Base-by-base conservation (phyloP, 495 filamentous ascomycete genomes). In the Viridothelium virens region DNA sequence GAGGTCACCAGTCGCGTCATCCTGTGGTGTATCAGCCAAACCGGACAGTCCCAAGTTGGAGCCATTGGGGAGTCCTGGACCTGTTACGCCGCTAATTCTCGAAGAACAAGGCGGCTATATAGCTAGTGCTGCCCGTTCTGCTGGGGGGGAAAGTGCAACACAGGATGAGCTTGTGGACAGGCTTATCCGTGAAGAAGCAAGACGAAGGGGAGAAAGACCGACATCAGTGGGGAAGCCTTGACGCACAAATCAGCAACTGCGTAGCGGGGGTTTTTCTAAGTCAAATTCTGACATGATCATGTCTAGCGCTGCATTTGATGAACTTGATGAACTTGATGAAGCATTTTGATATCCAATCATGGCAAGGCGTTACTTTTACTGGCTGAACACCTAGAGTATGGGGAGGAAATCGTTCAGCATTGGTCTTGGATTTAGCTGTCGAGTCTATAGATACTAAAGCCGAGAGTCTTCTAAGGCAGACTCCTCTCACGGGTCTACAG, bases 141-240 rank as follows among this genome's bases (percentile, higher is more conserved):
- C 64, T 2, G 50, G 68, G 7, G 9, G 46, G 36, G 36, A 65
- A 16, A 39, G 31, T n/a, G 46, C 46, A 41, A 38, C 66, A 33
- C 62, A 66, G 41, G 53, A 62, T 6, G 69, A 68, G 65, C 63
- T 69, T 18, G 69, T 77, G 62, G 75, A 77, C 66, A 73, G 70
- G 64, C 66, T 77, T 53, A 76, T 77, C 63, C 67, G 68, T 9
- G 70, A 76, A 37, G 75, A 77, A 62, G 71, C 72, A 18, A 61
- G 38, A 50, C 67, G 69, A 69, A 77, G 65, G 79, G 81, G 67
- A 61, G 72, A 66, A 66, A 72, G 33, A 74, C 81, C 65, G 87
- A 88, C 69, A 83, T 87, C 10, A 75, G 44, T 46, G 18, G 53
- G 53, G 7, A 31, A 14, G 14, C 53, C 14, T 18, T 70, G 62